Evolutionary conservation across 2,329 filamentous ascomycete genomes (phyloP).

Genomic region (Onygenales sp.): DNA sequence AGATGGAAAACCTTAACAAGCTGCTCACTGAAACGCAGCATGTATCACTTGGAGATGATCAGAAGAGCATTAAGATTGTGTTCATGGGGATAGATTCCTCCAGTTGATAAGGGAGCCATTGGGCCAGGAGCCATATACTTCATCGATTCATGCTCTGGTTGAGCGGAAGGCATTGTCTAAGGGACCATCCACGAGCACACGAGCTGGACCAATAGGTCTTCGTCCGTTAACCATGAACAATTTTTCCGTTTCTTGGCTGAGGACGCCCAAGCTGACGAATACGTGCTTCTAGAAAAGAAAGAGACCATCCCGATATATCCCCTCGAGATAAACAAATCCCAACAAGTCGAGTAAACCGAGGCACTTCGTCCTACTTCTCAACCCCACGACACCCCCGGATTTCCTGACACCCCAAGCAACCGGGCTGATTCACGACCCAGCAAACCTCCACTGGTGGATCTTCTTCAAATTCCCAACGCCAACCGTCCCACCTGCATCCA

Average conservation of each 20-base stretch:
- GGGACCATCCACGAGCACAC: not conserved
- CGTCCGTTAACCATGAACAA: not conserved
- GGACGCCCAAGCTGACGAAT: not conserved
- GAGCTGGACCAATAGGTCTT: not conserved
- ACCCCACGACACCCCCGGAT: not conserved
- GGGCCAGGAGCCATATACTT: not conserved
- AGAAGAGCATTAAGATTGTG: conserved; percentile 1
- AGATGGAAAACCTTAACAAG: not conserved
- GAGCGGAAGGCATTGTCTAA: not conserved
- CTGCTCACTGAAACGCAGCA: conserved; percentile 1
- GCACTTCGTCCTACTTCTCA: not conserved
- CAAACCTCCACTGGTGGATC: conserved; percentile 2
- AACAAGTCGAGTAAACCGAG: not conserved
- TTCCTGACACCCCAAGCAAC: not conserved
- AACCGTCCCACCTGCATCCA: not conserved
- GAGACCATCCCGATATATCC: not conserved
- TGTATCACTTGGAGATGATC: not conserved
- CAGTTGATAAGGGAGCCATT: not conserved
- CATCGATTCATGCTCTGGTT: not conserved
- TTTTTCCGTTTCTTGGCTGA: not conserved
- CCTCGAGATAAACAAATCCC: not conserved
- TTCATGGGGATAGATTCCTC: not conserved
- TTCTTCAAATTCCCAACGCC: not conserved
- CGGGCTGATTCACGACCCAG: not conserved
- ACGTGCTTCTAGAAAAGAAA: not conserved